Conservation (phyloP, 148 eudicot species). For the Camellia lanceoleosa region DNA sequence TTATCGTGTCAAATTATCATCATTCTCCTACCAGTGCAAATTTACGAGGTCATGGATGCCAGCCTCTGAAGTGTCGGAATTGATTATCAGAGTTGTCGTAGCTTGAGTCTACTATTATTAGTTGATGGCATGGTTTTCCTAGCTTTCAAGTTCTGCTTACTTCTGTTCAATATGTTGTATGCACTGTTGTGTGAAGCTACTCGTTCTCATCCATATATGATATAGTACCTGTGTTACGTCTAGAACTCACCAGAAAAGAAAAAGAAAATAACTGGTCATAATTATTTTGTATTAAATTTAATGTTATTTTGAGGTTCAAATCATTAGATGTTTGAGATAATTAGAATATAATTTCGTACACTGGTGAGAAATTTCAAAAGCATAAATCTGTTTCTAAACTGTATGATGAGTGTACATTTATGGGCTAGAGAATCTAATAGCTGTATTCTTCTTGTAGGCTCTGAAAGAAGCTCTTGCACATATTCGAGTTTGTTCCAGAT, state of each 20-base stretch:
- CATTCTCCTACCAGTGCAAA: not conserved
- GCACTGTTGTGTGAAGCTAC: not conserved
- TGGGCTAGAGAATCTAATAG: slow-evolving; percentile 7
- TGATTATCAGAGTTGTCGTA: slow-evolving; percentile 4
- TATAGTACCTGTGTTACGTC: not conserved
- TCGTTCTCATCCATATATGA: not conserved
- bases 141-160: not conserved
- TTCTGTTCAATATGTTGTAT: not conserved
- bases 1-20: not conserved
- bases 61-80: not conserved
- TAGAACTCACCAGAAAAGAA: not conserved
- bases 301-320: not conserved
- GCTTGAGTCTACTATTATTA: not conserved
- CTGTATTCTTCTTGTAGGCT: slow-evolving; percentile 44
- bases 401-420: slow-evolving; percentile 7
- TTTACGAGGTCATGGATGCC: not conserved
- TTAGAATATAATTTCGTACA: slow-evolving; percentile 1
- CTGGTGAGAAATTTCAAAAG: slow-evolving; percentile 6
- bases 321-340: not conserved
- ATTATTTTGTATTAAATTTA: not conserved
- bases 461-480: slow-evolving; percentile 84
- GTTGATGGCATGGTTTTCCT: slow-evolving; percentile 1
- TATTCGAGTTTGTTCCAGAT: slow-evolving; percentile 77
- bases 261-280: not conserved
- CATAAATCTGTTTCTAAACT: not conserved